Base-by-base conservation (phyloP, 2,329 filamentous ascomycete genomes). In the Xylariaceae sp. region DNA sequence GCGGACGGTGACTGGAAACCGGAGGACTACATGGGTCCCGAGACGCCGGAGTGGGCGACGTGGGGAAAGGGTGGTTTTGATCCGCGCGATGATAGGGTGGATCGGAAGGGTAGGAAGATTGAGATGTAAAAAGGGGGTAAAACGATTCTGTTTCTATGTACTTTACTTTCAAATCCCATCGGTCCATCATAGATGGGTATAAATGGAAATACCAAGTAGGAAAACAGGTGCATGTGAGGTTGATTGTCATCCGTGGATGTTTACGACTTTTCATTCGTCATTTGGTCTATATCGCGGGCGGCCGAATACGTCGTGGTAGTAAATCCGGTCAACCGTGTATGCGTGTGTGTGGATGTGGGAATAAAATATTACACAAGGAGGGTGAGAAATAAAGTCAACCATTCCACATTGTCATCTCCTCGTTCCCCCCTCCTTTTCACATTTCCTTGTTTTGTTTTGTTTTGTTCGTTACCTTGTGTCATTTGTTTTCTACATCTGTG, bases 61-160 rank as follows among this genome's bases (percentile, higher is more conserved):
- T 97, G 92, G 91, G 94, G 93, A 0, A 90, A 92, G 65, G 93
- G 93, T 1, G 94, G 93, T 0, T 97, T 97, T 72, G 91, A 97
- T 76, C 93, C 93, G 0, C 82, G 89, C 53, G 94, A 97, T 74
- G 84, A 89, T 73, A 82, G 93, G 64, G 92, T 97, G 7, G 89
- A 93, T 73, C 83, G 88, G 66, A 97, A 96, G 76, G 92, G 92
- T 1, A 86, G 87, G 68, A 84, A 83, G 65, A 82, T 84, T 62
- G 81, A 79, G 63, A 71, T 15, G 66, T 64, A 53, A 53, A 58
- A 41, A 13, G 41, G 41, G 11, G 17, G 11, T 3, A 53, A 45
- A 57, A 44, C 13, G 56, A 34, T 39, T 39, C 37, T 9, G 37
- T 39, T 39, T 13, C 11, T 39, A 13, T 39, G 11, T 39, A 9